Percentiles rank a stretch among this genome's conserved stretches.
phyloP scores from a whole-genome alignment of 495 filamentous ascomycete genomes.

The Podospora pseudocomata region DNA sequence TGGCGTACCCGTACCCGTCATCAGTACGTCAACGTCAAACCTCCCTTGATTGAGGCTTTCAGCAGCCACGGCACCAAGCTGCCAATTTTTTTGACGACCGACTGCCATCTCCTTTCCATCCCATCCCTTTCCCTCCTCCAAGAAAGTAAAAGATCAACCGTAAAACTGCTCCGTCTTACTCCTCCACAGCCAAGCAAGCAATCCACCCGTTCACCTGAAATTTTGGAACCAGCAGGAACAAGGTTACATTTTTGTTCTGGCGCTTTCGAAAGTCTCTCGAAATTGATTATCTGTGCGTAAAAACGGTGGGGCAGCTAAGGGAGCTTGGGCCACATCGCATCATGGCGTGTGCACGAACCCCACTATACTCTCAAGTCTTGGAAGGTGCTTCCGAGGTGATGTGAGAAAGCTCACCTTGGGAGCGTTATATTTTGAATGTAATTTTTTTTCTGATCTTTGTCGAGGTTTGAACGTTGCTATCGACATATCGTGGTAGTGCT shows the following conservation, averaged over 20 bases:
- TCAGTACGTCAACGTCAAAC: not conserved
- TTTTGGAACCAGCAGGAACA: not conserved
- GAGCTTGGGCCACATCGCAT: constrained; percentile 2
- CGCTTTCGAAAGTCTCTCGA: too few relatives aligned
- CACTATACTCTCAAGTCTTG: not conserved
- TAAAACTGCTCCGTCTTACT: not conserved
- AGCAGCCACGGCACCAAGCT: not conserved
- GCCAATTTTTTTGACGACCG: not conserved
- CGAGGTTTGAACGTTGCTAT: too few relatives aligned
- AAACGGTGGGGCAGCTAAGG: not conserved
- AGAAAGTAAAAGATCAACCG: not conserved
- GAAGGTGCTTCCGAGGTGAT: too few relatives aligned
- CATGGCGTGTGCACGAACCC: not conserved
- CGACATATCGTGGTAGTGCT: too few relatives aligned
- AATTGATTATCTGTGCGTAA: not conserved
- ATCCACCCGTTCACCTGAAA: not conserved
- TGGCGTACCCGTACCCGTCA: not conserved
- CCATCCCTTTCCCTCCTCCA: not conserved
- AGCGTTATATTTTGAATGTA: too few relatives aligned
- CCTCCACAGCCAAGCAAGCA: not conserved
- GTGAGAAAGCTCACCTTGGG: too few relatives aligned
- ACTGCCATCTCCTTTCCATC: not conserved
- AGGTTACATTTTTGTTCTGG: not conserved
- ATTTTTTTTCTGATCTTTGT: too few relatives aligned
- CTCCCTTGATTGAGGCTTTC: too few relatives aligned